Conservation (phyloP, 805 yeast genomes). For the Hanseniaspora hatyaiensis region DNA sequence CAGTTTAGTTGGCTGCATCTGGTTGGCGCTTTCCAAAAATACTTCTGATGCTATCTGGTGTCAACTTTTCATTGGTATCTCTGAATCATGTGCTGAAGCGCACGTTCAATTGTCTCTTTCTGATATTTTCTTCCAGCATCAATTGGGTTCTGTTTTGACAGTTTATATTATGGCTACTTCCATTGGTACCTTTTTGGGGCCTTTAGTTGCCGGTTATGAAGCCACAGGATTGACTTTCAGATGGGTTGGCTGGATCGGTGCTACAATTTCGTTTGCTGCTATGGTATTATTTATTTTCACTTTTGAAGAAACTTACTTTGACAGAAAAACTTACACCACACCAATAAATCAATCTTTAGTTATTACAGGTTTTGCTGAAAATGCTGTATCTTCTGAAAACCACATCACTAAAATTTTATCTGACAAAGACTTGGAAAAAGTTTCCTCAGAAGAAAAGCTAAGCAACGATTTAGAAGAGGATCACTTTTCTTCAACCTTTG, state of each 20-base stretch:
- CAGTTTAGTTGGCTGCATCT: conserved; percentile 54
- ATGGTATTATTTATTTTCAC: conserved; percentile 44
- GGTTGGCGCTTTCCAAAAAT: conserved; percentile 51
- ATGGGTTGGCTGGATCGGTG: conserved; percentile 70
- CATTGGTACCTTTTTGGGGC: conserved; percentile 68
- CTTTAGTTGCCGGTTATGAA: conserved; percentile 63
- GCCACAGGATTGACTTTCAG: conserved; percentile 48
- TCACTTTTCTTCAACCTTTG: neutral
- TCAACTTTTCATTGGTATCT: conserved; percentile 67
- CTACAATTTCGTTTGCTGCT: conserved; percentile 51
- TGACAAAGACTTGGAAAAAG: neutral
- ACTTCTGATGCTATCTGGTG: conserved; percentile 64
- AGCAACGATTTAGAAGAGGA: conserved; percentile 8
- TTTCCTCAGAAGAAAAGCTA: neutral
- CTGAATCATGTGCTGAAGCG: conserved; percentile 69
- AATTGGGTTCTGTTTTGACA: conserved; percentile 60
- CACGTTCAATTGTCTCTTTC: conserved; percentile 56
- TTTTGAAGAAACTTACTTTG: conserved; percentile 63
- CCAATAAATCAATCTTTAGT: conserved; percentile 23
- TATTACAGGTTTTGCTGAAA: conserved; percentile 9
- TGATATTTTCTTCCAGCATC: conserved; percentile 69
- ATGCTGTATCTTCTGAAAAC: neutral
- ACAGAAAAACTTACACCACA: conserved; percentile 36
- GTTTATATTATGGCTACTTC: conserved; percentile 64
- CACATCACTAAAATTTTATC: too few relatives aligned